Base-by-base conservation (phyloP, 352 stramenopile genomes). In the Pythium rishiriense region DNA sequence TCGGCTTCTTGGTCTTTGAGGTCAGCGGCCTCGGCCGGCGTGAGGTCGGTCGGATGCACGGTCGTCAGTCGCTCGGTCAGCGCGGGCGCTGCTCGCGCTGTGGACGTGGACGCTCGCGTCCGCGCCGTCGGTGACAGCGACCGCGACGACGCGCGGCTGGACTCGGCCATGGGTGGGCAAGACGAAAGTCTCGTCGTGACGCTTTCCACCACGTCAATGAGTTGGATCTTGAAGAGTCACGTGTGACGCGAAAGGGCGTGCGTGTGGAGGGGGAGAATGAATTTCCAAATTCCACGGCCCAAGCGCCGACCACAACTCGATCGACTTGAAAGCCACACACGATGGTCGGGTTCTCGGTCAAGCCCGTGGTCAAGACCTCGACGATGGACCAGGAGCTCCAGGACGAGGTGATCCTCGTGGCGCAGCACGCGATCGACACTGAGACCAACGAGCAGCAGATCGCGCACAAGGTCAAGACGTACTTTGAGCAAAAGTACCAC, bases 401-500 rank as follows among this genome's bases (percentile, higher is more conserved):
- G 53, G 86, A 95, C 61, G 86, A 95, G 58, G 86, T 90, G 28
- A 92, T 95, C 35, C 71, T 75, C 51, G 84, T 92, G 25, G 83
- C 78, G 41, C 86, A 95, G 70, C 68, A 83, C 46, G 86, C 84
- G 26, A 91, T 95, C 70, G 81, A 90, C 64, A 86, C 81, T 9
- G 84, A 93, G 69, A 78, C 75, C 37, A 84, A 90, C 66, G 86
- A 95, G 68, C 84, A 97, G 63, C 83, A 96, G 47, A 96, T 98
- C 56, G 91, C 93, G 31, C 88, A 90, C 50, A 90, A 91, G 59
- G 85, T 98, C 46, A 97, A 97, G 70, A 85, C 86, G 56, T 81
- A 96, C 55, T 98, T 98, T 64, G 93, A 98, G 79, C 81, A 94
- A 58, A 94, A 96, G 69, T 96, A 97, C 67, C 84, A 93, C 67